phyloP scores from a whole-genome alignment of 495 filamentous ascomycete genomes.

The Penicillium egyptiacum region DNA sequence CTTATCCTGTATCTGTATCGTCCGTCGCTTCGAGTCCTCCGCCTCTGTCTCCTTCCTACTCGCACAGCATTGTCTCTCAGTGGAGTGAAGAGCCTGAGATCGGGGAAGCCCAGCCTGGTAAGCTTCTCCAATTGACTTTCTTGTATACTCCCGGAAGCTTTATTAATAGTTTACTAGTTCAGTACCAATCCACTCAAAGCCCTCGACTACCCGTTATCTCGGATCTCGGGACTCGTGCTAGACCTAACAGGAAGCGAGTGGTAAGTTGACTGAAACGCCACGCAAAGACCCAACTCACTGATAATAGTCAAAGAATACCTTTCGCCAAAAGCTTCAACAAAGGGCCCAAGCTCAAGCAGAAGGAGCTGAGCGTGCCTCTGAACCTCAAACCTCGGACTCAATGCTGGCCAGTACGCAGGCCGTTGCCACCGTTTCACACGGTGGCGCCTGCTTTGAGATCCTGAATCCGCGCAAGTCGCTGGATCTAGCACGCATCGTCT shows the following conservation, averaged over 20 bases:
- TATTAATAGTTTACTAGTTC: constrained; percentile 23
- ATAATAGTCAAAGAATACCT: constrained; percentile 38
- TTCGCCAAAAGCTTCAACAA: constrained; percentile 39
- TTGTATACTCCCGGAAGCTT: neutral
- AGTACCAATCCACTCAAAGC: constrained; percentile 13
- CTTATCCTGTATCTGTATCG: constrained; percentile 32
- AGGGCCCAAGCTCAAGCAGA: constrained; percentile 22
- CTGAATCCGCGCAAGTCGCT: constrained; percentile 47
- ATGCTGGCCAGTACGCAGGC: constrained; percentile 31
- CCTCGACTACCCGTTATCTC: constrained; percentile 32
- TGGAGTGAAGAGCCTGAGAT: constrained; percentile 37
- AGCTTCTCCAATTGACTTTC: constrained; percentile 10
- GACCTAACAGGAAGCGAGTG: constrained; percentile 34
- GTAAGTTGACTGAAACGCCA: constrained; percentile 27
- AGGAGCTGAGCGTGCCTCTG: constrained; percentile 15
- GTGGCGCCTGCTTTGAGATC: constrained; percentile 48
- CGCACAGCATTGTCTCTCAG: constrained; percentile 39
- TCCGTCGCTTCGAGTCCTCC: constrained; percentile 43
- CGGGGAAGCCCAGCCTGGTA: constrained; percentile 30
- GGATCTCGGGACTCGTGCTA: constrained; percentile 23
- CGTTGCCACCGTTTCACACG: constrained; percentile 39
- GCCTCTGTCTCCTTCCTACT: constrained; percentile 45
- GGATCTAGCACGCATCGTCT: constrained; percentile 42
- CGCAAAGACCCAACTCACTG: constrained; percentile 14
- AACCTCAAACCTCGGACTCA: constrained; percentile 33